These are phyloP conservation scores for Puya raimondii DNA, from an alignment of 176 grass and related monocot genomes.

Conservation along the genomic window DNA sequence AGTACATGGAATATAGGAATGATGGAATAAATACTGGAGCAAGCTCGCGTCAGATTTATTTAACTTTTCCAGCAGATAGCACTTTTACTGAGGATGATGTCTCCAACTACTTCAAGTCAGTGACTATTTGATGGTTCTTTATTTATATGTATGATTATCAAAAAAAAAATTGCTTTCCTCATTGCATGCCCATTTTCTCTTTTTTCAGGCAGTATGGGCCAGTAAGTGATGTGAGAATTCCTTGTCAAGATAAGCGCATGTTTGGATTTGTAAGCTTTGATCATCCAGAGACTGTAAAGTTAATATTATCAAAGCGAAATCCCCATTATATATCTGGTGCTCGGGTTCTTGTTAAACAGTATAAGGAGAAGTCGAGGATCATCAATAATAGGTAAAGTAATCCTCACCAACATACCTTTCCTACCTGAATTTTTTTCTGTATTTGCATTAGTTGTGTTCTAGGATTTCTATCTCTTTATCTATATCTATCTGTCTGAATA, in stretches of 20 bases:
- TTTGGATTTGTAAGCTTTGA: conserved; percentile 93
- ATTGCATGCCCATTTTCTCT: not conserved
- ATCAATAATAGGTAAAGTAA: conserved; percentile 42
- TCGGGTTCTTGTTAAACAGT: conserved; percentile 69
- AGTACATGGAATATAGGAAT: conserved; percentile 36
- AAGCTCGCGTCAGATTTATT: conserved; percentile 83
- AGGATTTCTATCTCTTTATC: too few species aligned
- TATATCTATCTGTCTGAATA: too few species aligned
- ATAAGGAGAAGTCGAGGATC: conserved; percentile 67
- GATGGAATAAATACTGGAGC: conserved; percentile 29
- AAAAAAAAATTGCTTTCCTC: too few species aligned
- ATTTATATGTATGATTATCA: not conserved
- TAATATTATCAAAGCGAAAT: conserved; percentile 51
- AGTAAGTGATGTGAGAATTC: conserved; percentile 77
- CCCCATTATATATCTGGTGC: conserved; percentile 76
- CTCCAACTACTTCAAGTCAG: conserved; percentile 60
- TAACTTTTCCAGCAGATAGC: conserved; percentile 83
- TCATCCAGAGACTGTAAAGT: conserved; percentile 55
- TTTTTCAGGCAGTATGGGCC: conserved; percentile 51
- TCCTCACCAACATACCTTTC: not conserved
- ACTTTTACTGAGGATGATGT: conserved; percentile 81
- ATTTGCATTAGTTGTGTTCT: not conserved
- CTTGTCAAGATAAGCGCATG: conserved; percentile 79
- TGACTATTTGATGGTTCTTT: not conserved
- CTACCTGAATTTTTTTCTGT: not conserved